Conservation (phyloP, 1,284 basidiomycete genomes). For the Blastosporella zonata region DNA sequence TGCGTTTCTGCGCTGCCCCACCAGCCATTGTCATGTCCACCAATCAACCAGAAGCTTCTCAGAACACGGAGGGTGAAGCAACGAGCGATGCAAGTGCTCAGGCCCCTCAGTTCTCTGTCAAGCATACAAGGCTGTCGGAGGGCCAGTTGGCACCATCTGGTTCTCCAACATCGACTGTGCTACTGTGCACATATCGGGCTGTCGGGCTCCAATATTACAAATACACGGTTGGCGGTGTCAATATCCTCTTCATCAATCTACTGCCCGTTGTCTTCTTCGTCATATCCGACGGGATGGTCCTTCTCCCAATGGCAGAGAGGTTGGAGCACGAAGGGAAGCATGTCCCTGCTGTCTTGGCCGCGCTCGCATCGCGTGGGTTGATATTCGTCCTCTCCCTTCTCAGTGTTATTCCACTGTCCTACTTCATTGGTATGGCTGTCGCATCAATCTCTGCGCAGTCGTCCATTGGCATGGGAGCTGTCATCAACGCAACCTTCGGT, state of each 20-base stretch:
- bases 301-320: slow-evolving; percentile 70
- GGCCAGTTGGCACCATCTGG: slow-evolving; percentile 77
- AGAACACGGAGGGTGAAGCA: slow-evolving; percentile 20
- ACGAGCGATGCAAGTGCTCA: slow-evolving; percentile 25
- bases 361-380: slow-evolving; percentile 73
- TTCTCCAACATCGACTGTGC: slow-evolving; percentile 74
- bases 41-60: slow-evolving; percentile 20
- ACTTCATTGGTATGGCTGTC: slow-evolving; percentile 99
- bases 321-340: slow-evolving; percentile 50
- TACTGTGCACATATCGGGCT: slow-evolving; percentile 94
- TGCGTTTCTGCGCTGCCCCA: slow-evolving; percentile 90
- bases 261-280: slow-evolving; percentile 93
- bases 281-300: slow-evolving; percentile 88
- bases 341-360: slow-evolving; percentile 63
- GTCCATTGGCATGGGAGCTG: slow-evolving; percentile 98
- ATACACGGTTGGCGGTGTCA: slow-evolving; percentile 98
- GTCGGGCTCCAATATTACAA: slow-evolving; percentile 95
- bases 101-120: slow-evolving; percentile 45
- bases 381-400: slow-evolving; percentile 87
- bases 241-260: slow-evolving; percentile 98
- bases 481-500: slow-evolving; percentile 99
- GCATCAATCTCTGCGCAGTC: slow-evolving; percentile 98
- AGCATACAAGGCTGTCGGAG: slow-evolving; percentile 52
- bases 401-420: slow-evolving; percentile 95
- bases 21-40: slow-evolving; percentile 51